Conservation (phyloP, 2,329 filamentous ascomycete genomes). For the Gremmenia infestans region DNA sequence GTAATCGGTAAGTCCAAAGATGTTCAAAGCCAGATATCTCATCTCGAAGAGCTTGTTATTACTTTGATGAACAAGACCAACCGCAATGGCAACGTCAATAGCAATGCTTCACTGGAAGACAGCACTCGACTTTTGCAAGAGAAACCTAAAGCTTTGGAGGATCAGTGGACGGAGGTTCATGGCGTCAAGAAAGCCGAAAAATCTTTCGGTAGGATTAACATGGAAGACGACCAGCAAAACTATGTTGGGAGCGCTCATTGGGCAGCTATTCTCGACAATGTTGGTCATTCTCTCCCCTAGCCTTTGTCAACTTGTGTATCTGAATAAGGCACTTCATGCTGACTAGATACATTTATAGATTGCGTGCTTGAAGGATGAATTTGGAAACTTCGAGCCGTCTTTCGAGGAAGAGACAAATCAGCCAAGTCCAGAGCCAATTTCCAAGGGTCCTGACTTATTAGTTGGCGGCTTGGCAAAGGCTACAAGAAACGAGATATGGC, state of each 20-base stretch:
- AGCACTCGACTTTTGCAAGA: neutral
- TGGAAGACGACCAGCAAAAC: conserved; percentile 36
- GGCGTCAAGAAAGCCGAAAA: conserved; percentile 10
- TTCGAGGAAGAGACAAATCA: neutral
- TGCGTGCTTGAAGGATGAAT: conserved; percentile 54
- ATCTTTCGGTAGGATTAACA: conserved; percentile 20
- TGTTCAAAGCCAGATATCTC: neutral
- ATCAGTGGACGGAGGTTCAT: conserved; percentile 3
- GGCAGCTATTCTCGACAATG: conserved; percentile 54
- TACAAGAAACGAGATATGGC: conserved; percentile 38
- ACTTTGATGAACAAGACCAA: neutral
- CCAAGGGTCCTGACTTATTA: neutral
- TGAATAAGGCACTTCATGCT: neutral
- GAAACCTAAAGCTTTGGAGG: neutral
- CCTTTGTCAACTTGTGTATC: neutral
- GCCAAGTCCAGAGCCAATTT: neutral
- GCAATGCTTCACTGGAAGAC: conserved; percentile 1
- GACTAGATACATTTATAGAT: conserved; percentile 37
- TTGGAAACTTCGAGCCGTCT: conserved; percentile 30
- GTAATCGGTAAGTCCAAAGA: neutral
- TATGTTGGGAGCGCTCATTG: conserved; percentile 55
- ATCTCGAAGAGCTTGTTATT: neutral
- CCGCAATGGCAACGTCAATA: conserved; percentile 31
- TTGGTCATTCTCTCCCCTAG: conserved; percentile 31
- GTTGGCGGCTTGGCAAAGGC: neutral